Evolutionary conservation across 2,329 filamentous ascomycete genomes (phyloP).

Genomic region (Fusarium dlaminii): DNA sequence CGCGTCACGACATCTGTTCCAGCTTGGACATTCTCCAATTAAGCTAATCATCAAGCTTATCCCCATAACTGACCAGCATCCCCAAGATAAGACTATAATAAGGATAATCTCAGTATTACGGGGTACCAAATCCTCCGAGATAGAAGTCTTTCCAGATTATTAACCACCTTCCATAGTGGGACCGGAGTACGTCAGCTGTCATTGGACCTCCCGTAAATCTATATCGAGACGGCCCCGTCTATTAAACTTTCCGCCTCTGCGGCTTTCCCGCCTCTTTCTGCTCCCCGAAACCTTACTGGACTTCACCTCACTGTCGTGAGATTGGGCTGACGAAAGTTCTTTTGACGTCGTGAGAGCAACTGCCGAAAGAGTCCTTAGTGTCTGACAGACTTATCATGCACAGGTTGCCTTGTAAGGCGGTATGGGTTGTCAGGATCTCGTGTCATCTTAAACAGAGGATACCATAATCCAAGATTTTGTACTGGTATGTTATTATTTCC

Average conservation of each 20-base stretch:
- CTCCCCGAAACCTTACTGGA: background rate
- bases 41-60: background rate
- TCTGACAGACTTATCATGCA: fast-evolving
- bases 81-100: background rate
- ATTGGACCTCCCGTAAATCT: background rate
- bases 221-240: background rate
- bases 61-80: background rate
- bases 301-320: background rate
- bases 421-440: too few relatives aligned
- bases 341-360: background rate
- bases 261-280: background rate
- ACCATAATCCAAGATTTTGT: fast-evolving
- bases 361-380: background rate
- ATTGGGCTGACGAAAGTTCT: background rate
- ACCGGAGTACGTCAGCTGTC: background rate
- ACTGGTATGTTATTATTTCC: too few relatives aligned
- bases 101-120: background rate
- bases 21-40: fast-evolving
- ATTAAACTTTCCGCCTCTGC: background rate
- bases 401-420: background rate
- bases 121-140: background rate
- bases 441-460: fast-evolving
- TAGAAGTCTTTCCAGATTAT: background rate
- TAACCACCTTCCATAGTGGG: background rate
- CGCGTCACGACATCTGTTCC: background rate